These are phyloP conservation scores for Salix arbutifolia DNA, from an alignment of 345 rosid genomes.

Conservation along the genomic window DNA sequence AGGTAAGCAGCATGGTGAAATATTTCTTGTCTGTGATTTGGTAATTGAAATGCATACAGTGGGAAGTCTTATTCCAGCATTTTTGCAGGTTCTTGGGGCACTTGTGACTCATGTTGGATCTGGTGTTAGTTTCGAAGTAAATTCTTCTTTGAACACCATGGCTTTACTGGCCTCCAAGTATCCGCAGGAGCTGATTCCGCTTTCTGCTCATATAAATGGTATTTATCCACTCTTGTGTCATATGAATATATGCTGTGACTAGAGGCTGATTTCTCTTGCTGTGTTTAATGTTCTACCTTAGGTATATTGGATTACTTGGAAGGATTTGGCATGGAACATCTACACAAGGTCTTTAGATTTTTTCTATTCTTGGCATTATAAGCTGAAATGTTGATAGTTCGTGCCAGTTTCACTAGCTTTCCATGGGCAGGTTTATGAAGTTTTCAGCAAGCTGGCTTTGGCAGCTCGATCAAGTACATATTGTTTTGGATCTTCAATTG, in stretches of 20 bases:
- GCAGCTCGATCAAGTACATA: conserved; percentile 40
- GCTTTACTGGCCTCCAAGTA: conserved; percentile 51
- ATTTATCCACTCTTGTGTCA: conserved; percentile 3
- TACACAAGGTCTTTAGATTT: conserved; percentile 53
- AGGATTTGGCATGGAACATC: conserved; percentile 59
- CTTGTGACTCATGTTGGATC: conserved; percentile 84
- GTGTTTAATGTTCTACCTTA: conserved; percentile 24
- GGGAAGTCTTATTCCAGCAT: conserved; percentile 15
- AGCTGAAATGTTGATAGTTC: neutral
- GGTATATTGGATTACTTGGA: conserved; percentile 92
- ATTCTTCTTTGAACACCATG: conserved; percentile 70
- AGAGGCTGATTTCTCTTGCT: neutral
- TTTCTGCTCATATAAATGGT: conserved; percentile 82
- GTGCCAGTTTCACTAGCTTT: conserved; percentile 15
- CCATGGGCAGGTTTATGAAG: conserved; percentile 62
- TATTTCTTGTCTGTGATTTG: neutral
- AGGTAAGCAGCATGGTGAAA: conserved; percentile 37
- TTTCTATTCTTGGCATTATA: conserved; percentile 11
- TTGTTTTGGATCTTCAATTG: conserved; percentile 51
- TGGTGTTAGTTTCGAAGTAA: conserved; percentile 61
- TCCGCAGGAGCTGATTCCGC: conserved; percentile 57
- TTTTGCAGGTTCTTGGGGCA: conserved; percentile 67
- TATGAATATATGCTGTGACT: neutral
- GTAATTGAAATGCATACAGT: neutral
- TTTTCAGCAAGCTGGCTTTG: conserved; percentile 60